phyloP scores from a whole-genome alignment of 108 stramenopile genomes.

The Skeletonema tropicum region DNA sequence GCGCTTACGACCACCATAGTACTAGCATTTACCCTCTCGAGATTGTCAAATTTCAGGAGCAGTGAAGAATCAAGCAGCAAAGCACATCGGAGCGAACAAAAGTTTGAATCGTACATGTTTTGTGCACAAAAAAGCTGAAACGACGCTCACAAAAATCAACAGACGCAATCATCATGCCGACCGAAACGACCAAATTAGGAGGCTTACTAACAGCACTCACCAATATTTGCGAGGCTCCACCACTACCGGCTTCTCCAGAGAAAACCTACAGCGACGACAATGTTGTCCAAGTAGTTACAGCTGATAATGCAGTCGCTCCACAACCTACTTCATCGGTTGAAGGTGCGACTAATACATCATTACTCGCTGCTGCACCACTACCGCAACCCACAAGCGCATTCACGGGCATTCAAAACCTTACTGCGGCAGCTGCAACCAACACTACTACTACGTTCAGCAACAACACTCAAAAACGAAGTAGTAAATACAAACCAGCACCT shows the following conservation, averaged over 20 bases:
- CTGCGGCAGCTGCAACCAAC: neutral
- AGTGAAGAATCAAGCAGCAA: neutral
- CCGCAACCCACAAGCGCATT: neutral
- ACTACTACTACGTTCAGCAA: too few species aligned
- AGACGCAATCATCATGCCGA: neutral
- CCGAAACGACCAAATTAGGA: slow-evolving; percentile 3
- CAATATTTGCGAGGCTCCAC: neutral
- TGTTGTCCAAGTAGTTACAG: neutral
- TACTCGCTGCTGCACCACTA: neutral
- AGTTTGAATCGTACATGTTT: neutral
- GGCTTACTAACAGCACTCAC: slow-evolving; percentile 1
- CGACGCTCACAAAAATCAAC: neutral
- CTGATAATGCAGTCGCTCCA: neutral
- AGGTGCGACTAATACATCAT: neutral
- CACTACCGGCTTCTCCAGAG: neutral
- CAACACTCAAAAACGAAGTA: neutral
- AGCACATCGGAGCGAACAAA: neutral
- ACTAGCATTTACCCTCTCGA: too few species aligned
- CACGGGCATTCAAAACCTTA: neutral
- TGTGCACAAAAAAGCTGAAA: neutral
- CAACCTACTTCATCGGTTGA: neutral
- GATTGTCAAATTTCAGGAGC: neutral
- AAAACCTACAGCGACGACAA: neutral
- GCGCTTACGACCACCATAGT: too few species aligned
- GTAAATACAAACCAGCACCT: neutral